These are phyloP conservation scores for Komagataella kurtzmanii DNA, from an alignment of 805 yeast species.

Conservation along the genomic window DNA sequence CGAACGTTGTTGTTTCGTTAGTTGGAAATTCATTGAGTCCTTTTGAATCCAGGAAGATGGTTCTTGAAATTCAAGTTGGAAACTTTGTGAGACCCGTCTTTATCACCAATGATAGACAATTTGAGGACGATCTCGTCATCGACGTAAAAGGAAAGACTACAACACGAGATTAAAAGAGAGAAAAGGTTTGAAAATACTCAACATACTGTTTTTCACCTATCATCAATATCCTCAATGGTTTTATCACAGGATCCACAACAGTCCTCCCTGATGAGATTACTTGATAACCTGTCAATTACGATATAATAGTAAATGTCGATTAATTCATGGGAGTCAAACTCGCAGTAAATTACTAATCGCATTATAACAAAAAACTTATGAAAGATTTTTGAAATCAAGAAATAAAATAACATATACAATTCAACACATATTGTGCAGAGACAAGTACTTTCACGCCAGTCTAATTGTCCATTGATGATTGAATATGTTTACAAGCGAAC, in stretches of 20 bases:
- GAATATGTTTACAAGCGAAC: neutral
- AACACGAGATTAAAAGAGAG: neutral
- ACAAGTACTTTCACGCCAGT: neutral
- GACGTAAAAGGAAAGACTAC: neutral
- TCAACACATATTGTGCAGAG: neutral
- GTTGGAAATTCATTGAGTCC: neutral
- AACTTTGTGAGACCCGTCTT: neutral
- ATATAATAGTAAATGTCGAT: neutral
- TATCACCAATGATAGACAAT: neutral
- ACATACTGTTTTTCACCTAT: too few species aligned
- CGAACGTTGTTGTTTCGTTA: neutral
- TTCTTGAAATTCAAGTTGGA: neutral
- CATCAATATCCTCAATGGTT: too few species aligned
- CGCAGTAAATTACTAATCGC: neutral
- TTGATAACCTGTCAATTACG: neutral
- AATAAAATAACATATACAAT: too few species aligned
- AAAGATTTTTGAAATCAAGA: neutral
- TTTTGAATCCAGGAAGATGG: neutral
- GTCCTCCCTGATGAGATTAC: neutral
- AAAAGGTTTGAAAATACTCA: too few species aligned
- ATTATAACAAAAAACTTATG: neutral
- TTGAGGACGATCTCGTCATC: neutral
- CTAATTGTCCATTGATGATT: neutral
- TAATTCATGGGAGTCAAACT: neutral
- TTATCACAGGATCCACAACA: neutral